phyloP scores from a whole-genome alignment of 257 asterid species.

The Plantago major region DNA sequence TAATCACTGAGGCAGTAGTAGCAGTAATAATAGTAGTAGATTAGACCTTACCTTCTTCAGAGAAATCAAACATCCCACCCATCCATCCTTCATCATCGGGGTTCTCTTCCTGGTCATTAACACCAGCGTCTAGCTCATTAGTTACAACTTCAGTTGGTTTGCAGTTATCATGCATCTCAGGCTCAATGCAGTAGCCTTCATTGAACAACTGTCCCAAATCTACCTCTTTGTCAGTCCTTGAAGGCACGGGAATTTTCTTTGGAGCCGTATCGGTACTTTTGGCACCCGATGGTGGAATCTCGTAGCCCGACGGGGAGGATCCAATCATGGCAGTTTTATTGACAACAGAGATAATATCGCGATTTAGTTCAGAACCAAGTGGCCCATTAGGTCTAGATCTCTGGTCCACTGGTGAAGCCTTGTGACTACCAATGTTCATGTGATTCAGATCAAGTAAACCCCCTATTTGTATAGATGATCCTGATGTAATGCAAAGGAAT shows the following conservation, averaged over 20 bases:
- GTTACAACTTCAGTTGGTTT: slow-evolving; percentile 24
- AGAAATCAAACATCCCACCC: slow-evolving; percentile 63
- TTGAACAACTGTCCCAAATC: slow-evolving; percentile 39
- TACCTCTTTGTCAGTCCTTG: slow-evolving; percentile 17
- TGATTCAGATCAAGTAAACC: slow-evolving; percentile 51
- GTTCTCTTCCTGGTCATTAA: slow-evolving; percentile 33
- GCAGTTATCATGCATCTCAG: slow-evolving; percentile 22
- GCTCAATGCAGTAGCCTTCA: slow-evolving; percentile 45
- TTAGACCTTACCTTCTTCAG: slow-evolving; percentile 44
- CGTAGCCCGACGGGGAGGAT: slow-evolving; percentile 30
- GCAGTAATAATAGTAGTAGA: neutral
- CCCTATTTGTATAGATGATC: slow-evolving; percentile 49
- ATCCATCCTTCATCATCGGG: slow-evolving; percentile 56
- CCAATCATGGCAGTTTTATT: slow-evolving; percentile 25
- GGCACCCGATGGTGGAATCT: slow-evolving; percentile 20
- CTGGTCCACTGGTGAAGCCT: slow-evolving; percentile 19
- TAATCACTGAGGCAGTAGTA: no score
- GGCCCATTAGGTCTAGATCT: slow-evolving; percentile 21
- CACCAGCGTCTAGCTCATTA: slow-evolving; percentile 23
- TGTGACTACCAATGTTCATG: slow-evolving; percentile 30
- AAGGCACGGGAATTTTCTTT: slow-evolving; percentile 14
- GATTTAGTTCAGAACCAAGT: no score
- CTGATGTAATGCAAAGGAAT: slow-evolving; percentile 25
- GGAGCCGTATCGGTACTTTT: slow-evolving; percentile 25
- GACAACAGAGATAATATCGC: slow-evolving; percentile 13